A percentile compares a stretch with the other conserved stretches of the same genome.
phyloP scores from a whole-genome alignment of 495 filamentous ascomycete species.

The Podospora pseudoanserina region DNA sequence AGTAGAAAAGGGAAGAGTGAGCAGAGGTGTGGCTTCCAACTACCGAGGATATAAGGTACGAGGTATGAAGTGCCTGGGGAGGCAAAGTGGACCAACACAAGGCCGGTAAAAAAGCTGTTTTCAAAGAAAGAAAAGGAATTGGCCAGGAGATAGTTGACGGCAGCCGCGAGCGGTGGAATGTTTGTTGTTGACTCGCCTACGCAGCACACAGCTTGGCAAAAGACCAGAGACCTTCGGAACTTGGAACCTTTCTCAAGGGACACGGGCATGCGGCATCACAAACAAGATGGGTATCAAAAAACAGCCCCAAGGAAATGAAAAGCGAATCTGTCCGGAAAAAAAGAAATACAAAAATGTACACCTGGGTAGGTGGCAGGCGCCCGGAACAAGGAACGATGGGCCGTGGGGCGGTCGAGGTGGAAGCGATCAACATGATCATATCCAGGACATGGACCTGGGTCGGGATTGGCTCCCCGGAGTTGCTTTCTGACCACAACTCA shows the following conservation, averaged over 20 bases:
- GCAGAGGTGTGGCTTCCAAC: not conserved
- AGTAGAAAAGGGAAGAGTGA: not conserved
- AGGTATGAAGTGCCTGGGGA: not conserved
- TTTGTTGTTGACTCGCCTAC: not conserved
- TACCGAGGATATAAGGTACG: not conserved
- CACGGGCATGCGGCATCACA: not conserved
- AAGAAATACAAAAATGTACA: not conserved
- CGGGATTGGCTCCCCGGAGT: conserved; percentile 10
- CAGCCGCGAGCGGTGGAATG: not conserved
- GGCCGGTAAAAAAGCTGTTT: not conserved
- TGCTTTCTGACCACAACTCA: not conserved
- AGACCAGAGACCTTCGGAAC: no score
- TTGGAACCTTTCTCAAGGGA: not conserved
- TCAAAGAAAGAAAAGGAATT: not conserved
- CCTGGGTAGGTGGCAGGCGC: not conserved
- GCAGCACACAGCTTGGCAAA: not conserved
- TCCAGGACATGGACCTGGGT: not conserved
- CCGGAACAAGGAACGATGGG: conserved; percentile 3
- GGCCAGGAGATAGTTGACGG: not conserved
- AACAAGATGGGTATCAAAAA: not conserved
- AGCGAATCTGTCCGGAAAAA: not conserved
- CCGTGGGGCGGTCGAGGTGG: conserved; percentile 7
- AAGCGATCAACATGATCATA: conserved; percentile 16
- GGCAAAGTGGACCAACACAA: not conserved
- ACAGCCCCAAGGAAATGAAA: not conserved